phyloP scores from a whole-genome alignment of 1,139 yeast species.

The Pneumocystis canis region DNA sequence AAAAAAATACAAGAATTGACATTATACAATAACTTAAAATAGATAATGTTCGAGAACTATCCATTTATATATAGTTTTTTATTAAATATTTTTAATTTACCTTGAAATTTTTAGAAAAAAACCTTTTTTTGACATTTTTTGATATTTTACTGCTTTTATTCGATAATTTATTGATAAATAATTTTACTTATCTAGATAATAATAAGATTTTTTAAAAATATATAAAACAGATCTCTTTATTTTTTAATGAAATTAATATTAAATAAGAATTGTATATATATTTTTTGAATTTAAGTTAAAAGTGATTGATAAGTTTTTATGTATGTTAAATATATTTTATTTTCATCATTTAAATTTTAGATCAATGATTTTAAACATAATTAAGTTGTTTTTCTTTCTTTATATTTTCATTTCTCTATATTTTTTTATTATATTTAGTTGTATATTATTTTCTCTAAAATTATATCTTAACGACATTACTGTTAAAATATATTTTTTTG shows the following conservation, averaged over 20 bases:
- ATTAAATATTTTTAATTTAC: neutral
- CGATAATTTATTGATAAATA: neutral
- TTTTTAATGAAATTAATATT: no score
- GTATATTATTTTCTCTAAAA: neutral
- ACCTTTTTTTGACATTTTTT: neutral
- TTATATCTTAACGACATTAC: neutral
- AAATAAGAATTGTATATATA: no score
- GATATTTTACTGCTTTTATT: neutral
- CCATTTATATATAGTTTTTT: neutral
- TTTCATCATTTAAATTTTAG: neutral
- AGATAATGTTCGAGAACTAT: slow-evolving; percentile 13
- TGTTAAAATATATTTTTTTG: no score
- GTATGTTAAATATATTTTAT: neutral
- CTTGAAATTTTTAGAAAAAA: neutral
- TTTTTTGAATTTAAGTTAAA: neutral
- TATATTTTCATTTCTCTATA: no score
- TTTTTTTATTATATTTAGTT: no score
- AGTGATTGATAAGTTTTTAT: neutral
- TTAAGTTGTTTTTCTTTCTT: no score
- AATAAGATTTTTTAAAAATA: neutral
- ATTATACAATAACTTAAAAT: slow-evolving; percentile 55
- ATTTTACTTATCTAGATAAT: neutral
- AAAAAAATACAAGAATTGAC: slow-evolving; percentile 36
- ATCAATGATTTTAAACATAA: neutral
- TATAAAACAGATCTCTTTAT: neutral